Evolutionary conservation across 2,329 filamentous ascomycete species (phyloP), one percentile per base, ranked within the genome.

Genomic region (Lithohypha guttulata): DNA sequence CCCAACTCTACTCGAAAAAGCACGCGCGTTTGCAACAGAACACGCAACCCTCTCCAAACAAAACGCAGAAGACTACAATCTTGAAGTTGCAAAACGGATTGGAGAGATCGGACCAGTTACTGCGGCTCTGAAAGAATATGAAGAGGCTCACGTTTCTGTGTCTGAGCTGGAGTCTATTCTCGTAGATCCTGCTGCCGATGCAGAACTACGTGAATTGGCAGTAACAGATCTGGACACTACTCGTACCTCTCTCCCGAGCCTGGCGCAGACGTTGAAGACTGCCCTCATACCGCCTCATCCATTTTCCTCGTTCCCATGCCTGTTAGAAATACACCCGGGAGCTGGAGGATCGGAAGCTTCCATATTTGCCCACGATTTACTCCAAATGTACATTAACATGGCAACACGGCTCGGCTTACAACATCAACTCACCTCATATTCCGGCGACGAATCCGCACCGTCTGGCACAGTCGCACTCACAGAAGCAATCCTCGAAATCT

Each of bases 271-370:
- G 23, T 71, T 98, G 29, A 84, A 84, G 18, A 75, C 72, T 15
- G 77, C 82, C 31, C 71, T 98, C 38, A 82, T 93, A 11, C 91
- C 91, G 1, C 75, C 77, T 27, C 87, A 98, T 58, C 84, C 87
- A 2, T 98, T 95, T 57, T 84, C 84, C 21, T 74, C 85, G 46
- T 72, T 96, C 51, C 85, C 87, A 38, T 96, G 89, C 59, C 71
- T 98, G 47, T 64, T 98, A 28, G 91, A 98, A 62, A 82, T 98
- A 43, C 76, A 87, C 1, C 91, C 91, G 0, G 91, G 91, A 0
- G 87, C 86, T 0, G 91, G 91, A 25, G 91, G 91, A 2, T 78
- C 85, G 42, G 91, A 98, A 62, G 87, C 89, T 2, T 79, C 84
- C 0, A 77, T 94, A 46, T 98, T 98, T 52, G 85, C 87, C 9